phyloP scores from a whole-genome alignment of 805 yeast species.

The Teunomyces tritomae region DNA sequence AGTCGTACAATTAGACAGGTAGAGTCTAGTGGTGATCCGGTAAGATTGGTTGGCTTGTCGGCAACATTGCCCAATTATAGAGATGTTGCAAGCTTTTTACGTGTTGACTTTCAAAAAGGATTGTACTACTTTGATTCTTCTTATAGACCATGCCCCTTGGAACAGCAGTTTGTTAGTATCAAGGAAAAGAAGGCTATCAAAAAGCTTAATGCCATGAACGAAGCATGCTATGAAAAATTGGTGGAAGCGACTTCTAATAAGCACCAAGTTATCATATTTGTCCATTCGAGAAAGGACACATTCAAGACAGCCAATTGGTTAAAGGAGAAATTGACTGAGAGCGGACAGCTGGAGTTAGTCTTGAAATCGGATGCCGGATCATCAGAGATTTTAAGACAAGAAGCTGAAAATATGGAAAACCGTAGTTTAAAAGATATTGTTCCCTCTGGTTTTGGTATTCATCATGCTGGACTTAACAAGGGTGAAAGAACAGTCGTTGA shows the following conservation, averaged over 20 bases:
- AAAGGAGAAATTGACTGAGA: conserved; percentile 57
- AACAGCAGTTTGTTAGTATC: conserved; percentile 84
- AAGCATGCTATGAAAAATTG: conserved; percentile 77
- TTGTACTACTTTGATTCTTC: conserved; percentile 79
- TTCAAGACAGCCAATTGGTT: conserved; percentile 77
- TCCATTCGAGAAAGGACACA: conserved; percentile 92
- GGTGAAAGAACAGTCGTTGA: conserved; percentile 76
- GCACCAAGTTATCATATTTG: conserved; percentile 85
- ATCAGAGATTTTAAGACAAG: conserved; percentile 59
- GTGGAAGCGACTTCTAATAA: conserved; percentile 57
- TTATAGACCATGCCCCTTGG: conserved; percentile 89
- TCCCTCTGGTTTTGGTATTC: conserved; percentile 78
- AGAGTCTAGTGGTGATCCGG: conserved; percentile 44
- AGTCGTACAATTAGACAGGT: conserved; percentile 60
- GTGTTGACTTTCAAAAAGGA: conserved; percentile 57
- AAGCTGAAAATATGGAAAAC: conserved; percentile 56
- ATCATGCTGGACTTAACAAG: conserved; percentile 84
- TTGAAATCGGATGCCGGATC: conserved; percentile 55
- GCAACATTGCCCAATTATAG: conserved; percentile 88
- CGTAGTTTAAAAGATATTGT: conserved; percentile 56
- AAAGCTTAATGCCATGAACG: conserved; percentile 78
- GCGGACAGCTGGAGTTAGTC: conserved; percentile 45
- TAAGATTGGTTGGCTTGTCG: conserved; percentile 80
- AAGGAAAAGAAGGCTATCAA: conserved; percentile 81
- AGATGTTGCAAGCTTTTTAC: conserved; percentile 81